These are phyloP conservation scores for Lobosporangium transversale DNA, from an alignment of 192 early-diverging fungal species.

Conservation along the genomic window DNA sequence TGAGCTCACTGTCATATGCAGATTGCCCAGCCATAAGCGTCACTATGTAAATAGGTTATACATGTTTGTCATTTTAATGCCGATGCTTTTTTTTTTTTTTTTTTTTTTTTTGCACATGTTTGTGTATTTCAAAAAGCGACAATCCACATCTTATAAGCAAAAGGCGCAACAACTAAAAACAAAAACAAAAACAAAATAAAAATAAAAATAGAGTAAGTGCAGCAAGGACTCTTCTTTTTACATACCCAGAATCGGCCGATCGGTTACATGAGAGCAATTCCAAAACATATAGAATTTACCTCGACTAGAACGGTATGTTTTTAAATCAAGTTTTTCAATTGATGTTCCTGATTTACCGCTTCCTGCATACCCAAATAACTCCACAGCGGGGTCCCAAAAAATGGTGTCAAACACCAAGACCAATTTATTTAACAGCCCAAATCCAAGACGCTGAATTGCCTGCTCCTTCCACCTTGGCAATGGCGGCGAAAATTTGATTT, in stretches of 20 bases:
- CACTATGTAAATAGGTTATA: slow-evolving; percentile 5
- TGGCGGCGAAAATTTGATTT: slow-evolving; percentile 37
- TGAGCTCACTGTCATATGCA: slow-evolving; percentile 39
- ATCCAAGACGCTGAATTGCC: slow-evolving; percentile 40
- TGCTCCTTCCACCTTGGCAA: slow-evolving; percentile 40
- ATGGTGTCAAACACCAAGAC: slow-evolving; percentile 42
- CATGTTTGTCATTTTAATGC: background rate
- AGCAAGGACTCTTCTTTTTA: background rate
- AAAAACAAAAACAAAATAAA: background rate
- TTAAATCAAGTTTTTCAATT: slow-evolving; percentile 4
- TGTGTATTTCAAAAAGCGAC: too few species aligned
- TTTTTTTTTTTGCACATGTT: too few species aligned
- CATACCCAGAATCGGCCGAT: slow-evolving; percentile 33
- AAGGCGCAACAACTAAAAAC: too few species aligned
- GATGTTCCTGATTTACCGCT: slow-evolving; percentile 19
- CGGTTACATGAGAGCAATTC: slow-evolving; percentile 36
- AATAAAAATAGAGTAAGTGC: background rate
- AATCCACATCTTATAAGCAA: too few species aligned
- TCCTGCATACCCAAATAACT: slow-evolving; percentile 41
- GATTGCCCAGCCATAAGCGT: slow-evolving; percentile 49
- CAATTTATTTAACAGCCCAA: slow-evolving; percentile 42
- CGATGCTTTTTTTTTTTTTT: background rate
- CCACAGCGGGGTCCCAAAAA: slow-evolving; percentile 30
- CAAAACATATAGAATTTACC: slow-evolving; percentile 53
- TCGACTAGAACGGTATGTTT: slow-evolving; percentile 38